Evolutionary conservation across 2,329 filamentous ascomycete species (phyloP), one percentile per base, ranked within the genome.

Genomic region (Cladophialophora immunda): DNA sequence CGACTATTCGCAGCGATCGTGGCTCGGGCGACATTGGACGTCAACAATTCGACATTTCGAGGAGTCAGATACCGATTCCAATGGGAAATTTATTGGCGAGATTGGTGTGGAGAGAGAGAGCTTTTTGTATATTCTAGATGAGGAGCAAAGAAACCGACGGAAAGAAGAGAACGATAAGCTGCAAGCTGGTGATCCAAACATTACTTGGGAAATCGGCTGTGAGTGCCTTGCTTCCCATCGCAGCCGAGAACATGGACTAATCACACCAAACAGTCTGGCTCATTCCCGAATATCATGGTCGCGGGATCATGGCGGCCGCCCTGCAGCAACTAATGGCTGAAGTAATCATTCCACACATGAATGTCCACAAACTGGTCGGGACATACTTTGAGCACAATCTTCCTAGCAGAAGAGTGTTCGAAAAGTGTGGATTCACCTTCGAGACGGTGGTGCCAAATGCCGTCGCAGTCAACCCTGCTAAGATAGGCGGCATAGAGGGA

Each of bases 301-400:
- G 66, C n/a, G 76, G 76, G 6, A 74, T 78, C 30, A 77, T 76
- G 76, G 70, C 71, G 13, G 64, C 62, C 11, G 74, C 68, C 2
- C 56, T 75, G 27, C 57, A 56, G 15, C 69, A 70, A 1, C 1
- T 76, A 7, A 72, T 77, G 6, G 54, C 64, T 6, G 71, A 76
- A 25, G 73, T 75, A 69, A 70, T 68, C 6, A 45, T 77, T 4
- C 75, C 75, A 8, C 66, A 68, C n/a, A 74, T 76, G 74, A 76
- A 77, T 32, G 67, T 69, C 17, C 70, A 66, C 6, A 54, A 47
- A 4, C 22, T 77, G 22, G 72, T 64, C 64, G 66, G 62, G 4
- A 71, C 59, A 9, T 70, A 67, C 29, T 74, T 73, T 62, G 69
- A 70, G 8, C 73, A 69, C 1, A 77, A 77, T 47, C 36, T 34